Conservation (phyloP, 192 early-diverging fungal species). For the Coemansia umbellata region DNA sequence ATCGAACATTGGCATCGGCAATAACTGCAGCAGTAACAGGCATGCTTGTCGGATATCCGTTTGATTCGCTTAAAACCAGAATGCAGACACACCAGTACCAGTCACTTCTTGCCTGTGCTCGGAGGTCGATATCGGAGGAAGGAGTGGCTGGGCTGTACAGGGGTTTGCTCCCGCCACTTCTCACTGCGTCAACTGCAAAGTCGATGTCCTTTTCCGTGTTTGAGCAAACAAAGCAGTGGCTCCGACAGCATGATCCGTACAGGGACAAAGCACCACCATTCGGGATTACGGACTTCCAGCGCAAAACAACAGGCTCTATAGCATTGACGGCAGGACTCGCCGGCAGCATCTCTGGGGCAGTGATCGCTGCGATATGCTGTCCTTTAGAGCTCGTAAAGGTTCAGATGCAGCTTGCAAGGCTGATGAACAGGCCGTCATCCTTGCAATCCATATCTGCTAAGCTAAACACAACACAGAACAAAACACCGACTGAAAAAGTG, state of each 20-base stretch:
- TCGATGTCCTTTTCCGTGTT: slow-evolving; percentile 91
- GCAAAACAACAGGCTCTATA: slow-evolving; percentile 41
- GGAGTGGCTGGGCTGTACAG: slow-evolving; percentile 83
- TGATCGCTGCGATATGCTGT: slow-evolving; percentile 67
- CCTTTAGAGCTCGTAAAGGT: slow-evolving; percentile 78
- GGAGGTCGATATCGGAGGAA: slow-evolving; percentile 72
- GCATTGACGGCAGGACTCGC: slow-evolving; percentile 51
- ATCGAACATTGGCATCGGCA: slow-evolving; percentile 66
- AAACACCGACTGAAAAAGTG: too few species aligned
- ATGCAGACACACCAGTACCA: slow-evolving; percentile 92
- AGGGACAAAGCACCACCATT: neutral
- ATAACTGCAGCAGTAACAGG: slow-evolving; percentile 66
- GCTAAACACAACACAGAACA: neutral
- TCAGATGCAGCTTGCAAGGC: slow-evolving; percentile 64
- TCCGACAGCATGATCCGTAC: slow-evolving; percentile 34
- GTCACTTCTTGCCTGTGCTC: slow-evolving; percentile 73
- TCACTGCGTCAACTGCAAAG: slow-evolving; percentile 82
- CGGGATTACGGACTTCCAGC: slow-evolving; percentile 36
- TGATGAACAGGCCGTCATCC: slow-evolving; percentile 58
- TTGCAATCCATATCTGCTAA: neutral
- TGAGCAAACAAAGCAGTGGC: slow-evolving; percentile 61
- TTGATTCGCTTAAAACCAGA: slow-evolving; percentile 94
- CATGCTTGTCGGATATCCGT: slow-evolving; percentile 72
- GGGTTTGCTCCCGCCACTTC: slow-evolving; percentile 77
- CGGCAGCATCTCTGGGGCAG: slow-evolving; percentile 59